Evolutionary conservation across 495 filamentous ascomycete genomes (phyloP).

Genomic region (Hypoxylon cercidicola): DNA sequence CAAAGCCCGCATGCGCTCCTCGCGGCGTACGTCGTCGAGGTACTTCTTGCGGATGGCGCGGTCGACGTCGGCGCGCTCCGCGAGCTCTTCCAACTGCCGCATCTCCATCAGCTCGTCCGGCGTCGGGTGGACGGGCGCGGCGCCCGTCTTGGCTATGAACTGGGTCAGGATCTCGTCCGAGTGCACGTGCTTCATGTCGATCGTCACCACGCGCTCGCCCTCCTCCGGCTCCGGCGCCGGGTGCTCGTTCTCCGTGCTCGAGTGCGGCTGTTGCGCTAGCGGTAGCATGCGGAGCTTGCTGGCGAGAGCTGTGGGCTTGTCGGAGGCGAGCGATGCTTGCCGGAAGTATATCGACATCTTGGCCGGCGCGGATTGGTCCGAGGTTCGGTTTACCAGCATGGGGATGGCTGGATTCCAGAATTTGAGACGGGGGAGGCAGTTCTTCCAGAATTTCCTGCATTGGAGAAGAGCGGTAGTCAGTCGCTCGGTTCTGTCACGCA

Average conservation of each 20-base stretch:
- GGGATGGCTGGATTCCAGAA: constrained; percentile 88
- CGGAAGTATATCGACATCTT: constrained; percentile 80
- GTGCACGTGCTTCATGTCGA: constrained; percentile 71
- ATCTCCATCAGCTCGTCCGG: constrained; percentile 69
- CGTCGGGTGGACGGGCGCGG: constrained; percentile 66
- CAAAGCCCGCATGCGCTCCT: constrained; percentile 58
- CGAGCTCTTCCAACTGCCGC: constrained; percentile 67
- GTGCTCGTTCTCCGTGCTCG: constrained; percentile 45
- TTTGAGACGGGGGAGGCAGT: constrained; percentile 85
- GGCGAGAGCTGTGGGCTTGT: constrained; percentile 33
- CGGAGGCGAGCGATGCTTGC: constrained; percentile 40
- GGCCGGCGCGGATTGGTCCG: constrained; percentile 66
- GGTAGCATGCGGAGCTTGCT: constrained; percentile 38
- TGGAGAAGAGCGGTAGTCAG: constrained; percentile 13
- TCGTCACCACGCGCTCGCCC: constrained; percentile 57
- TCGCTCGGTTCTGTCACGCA: background rate
- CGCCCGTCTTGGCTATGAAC: constrained; percentile 75
- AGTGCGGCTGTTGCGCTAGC: constrained; percentile 49
- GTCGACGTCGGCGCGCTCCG: constrained; percentile 63
- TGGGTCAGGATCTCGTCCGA: constrained; percentile 73
- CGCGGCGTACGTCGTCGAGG: constrained; percentile 70
- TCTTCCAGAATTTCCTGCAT: constrained; percentile 84
- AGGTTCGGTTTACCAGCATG: constrained; percentile 80
- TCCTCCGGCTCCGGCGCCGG: constrained; percentile 55
- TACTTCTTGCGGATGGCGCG: constrained; percentile 68